Conservation (phyloP, 2,329 filamentous ascomycete species). For the Phaeoacremonium minimum region DNA sequence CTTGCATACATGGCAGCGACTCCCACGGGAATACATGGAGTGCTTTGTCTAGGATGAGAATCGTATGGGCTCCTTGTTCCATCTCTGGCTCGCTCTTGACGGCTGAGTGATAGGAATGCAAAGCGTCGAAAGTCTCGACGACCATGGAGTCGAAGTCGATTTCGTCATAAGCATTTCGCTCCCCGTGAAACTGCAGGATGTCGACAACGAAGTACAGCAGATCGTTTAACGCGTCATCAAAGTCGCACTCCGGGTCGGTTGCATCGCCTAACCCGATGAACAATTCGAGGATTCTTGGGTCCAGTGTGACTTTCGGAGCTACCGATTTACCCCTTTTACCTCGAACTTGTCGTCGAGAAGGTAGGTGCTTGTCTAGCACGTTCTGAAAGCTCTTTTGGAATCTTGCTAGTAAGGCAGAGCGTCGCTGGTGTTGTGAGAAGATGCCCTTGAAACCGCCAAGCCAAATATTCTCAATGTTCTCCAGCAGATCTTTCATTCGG, state of each 20-base stretch:
- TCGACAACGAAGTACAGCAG: constrained; percentile 95
- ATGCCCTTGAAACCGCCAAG: constrained; percentile 91
- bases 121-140: constrained; percentile 79
- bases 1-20: constrained; percentile 80
- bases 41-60: constrained; percentile 86
- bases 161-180: constrained; percentile 95
- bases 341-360: constrained; percentile 66
- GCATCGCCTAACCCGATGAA: constrained; percentile 83
- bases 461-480: constrained; percentile 90
- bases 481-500: constrained; percentile 71
- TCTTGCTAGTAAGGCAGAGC: constrained; percentile 60
- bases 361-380: constrained; percentile 78
- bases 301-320: constrained; percentile 40
- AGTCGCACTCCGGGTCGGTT: constrained; percentile 61
- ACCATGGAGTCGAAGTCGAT: constrained; percentile 93
- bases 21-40: constrained; percentile 95
- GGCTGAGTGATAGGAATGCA: constrained; percentile 69
- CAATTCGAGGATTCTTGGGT: constrained; percentile 69
- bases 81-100: constrained; percentile 29
- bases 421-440: constrained; percentile 70
- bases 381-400: constrained; percentile 77
- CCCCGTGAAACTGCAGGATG: constrained; percentile 93
- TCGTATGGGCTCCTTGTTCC: constrained; percentile 61
- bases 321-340: constrained; percentile 47
- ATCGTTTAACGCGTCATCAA: constrained; percentile 88